These are phyloP conservation scores for Acacia pycnantha DNA, from an alignment of 331 rosid genomes.

Conservation along the genomic window DNA sequence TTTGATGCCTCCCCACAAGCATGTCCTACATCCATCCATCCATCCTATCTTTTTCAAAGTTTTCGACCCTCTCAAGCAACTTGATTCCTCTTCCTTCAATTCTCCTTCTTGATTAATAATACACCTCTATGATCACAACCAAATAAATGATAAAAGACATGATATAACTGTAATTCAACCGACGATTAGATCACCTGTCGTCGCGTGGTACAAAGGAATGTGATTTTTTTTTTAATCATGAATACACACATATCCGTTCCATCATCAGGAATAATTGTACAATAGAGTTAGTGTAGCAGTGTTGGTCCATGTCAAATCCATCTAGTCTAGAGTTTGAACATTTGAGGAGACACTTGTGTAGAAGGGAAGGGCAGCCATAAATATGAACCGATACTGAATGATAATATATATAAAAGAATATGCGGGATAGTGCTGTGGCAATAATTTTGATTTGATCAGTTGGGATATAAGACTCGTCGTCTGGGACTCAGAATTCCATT, in stretches of 20 bases:
- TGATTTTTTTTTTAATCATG: not conserved
- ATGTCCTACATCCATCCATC: slow-evolving; percentile 55
- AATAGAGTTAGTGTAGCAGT: no score
- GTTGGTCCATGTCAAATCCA: no score
- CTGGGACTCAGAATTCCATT: slow-evolving; percentile 16
- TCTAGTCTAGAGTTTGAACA: no score
- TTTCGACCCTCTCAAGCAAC: slow-evolving; percentile 32
- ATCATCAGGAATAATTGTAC: not conserved
- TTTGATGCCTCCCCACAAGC: slow-evolving; percentile 44
- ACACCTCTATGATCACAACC: slow-evolving; percentile 47
- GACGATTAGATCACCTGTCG: slow-evolving; percentile 35
- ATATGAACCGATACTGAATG: no score
- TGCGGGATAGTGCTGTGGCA: not conserved
- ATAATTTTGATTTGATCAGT: not conserved
- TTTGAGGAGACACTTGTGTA: no score
- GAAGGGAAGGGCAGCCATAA: no score
- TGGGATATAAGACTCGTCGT: not conserved
- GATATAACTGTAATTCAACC: slow-evolving; percentile 42
- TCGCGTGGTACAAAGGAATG: slow-evolving; percentile 4
- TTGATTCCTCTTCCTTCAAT: not conserved
- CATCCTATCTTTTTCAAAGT: slow-evolving; percentile 38
- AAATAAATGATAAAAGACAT: slow-evolving; percentile 54
- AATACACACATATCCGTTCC: not conserved
- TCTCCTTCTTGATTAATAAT: slow-evolving; percentile 16
- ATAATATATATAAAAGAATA: not conserved